Base-by-base conservation (phyloP, 345 rosid genomes). In the Streptanthus diversifolius region DNA sequence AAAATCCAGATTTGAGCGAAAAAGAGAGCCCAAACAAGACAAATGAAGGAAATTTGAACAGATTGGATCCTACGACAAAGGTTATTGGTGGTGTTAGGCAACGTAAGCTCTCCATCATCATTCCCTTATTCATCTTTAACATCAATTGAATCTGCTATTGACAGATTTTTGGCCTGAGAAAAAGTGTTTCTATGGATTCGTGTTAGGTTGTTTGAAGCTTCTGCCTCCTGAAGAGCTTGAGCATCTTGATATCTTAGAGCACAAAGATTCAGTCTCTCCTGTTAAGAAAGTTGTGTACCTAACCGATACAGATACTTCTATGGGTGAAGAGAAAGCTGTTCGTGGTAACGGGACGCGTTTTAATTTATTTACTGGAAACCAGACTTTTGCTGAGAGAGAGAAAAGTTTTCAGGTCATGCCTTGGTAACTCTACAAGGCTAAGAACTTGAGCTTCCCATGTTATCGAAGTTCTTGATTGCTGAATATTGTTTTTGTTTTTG, bases 181-280 rank as follows among this genome's bases (percentile, higher is more conserved):
- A 24, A 55, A n/a, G 27, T 22, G 15, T 41, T 3, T 59, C 6
- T 45, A 14, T 71, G 67, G 73, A 35, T 73, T 9, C 30, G 3
- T 82, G 49, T 53, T 78, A 93, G 98, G 85, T 81, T 91, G 98
- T 79, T 88, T 93, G 84, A 85, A 93, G 83, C 85, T 93, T 12
- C 78, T 84, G 13, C 87, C 91, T 15, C 82, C 79, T 29, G 91
- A 91, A 70, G 90, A 89, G 75, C 92, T 93, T 68, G 84, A 84
- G 66, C 78, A 69, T 74, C 82, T 93, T 73, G 91, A 86, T 74
- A 71, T 88, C 63, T 85, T 86, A 7, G 74, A 72, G 2, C 73
- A 12, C 13, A 82, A 79, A 74, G 88, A 84, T 13, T 51, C 82
- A 21, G 32, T 36, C 30, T 45, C 84, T 59, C 88, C 85, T 24